Conservation (phyloP, 371 early-diverging fungal species). For the Umbelopsis sp. region DNA sequence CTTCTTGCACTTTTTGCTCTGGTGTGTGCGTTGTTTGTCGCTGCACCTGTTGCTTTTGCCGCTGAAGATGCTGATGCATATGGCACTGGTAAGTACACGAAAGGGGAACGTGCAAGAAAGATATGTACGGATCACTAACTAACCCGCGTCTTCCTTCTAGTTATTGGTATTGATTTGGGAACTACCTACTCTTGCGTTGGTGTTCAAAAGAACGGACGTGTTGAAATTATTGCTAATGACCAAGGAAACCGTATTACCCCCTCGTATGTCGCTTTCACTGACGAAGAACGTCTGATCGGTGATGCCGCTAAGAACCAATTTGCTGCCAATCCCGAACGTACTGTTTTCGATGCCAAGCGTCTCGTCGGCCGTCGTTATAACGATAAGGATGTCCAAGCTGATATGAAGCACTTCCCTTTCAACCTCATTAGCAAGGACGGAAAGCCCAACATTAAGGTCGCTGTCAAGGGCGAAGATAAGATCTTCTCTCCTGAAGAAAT, state of each 20-base stretch:
- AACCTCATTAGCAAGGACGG: slow-evolving; percentile 79
- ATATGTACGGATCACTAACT: neutral
- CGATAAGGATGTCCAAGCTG: slow-evolving; percentile 84
- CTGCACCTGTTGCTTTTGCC: slow-evolving; percentile 33
- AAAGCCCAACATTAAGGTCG: slow-evolving; percentile 82
- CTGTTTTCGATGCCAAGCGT: slow-evolving; percentile 96
- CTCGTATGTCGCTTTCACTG: slow-evolving; percentile 87
- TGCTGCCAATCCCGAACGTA: slow-evolving; percentile 83
- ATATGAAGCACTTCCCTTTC: slow-evolving; percentile 94
- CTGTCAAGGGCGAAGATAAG: slow-evolving; percentile 89
- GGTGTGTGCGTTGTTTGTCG: slow-evolving; percentile 41
- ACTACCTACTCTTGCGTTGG: slow-evolving; percentile 98
- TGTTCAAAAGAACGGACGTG: slow-evolving; percentile 89
- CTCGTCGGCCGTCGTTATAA: slow-evolving; percentile 87
- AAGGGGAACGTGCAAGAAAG: too few relatives aligned
- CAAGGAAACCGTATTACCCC: slow-evolving; percentile 89
- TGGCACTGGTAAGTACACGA: slow-evolving; percentile 48
- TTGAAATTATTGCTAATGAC: slow-evolving; percentile 83
- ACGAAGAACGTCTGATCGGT: slow-evolving; percentile 85
- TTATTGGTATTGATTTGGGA: slow-evolving; percentile 93
- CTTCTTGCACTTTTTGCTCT: slow-evolving; percentile 52
- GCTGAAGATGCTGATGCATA: slow-evolving; percentile 52
- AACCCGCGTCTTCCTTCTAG: slow-evolving; percentile 20
- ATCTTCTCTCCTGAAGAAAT: slow-evolving; percentile 96
- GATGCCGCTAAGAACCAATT: slow-evolving; percentile 88